Conservation (phyloP, 2,329 filamentous ascomycete genomes). For the Fusarium heterosporum region DNA sequence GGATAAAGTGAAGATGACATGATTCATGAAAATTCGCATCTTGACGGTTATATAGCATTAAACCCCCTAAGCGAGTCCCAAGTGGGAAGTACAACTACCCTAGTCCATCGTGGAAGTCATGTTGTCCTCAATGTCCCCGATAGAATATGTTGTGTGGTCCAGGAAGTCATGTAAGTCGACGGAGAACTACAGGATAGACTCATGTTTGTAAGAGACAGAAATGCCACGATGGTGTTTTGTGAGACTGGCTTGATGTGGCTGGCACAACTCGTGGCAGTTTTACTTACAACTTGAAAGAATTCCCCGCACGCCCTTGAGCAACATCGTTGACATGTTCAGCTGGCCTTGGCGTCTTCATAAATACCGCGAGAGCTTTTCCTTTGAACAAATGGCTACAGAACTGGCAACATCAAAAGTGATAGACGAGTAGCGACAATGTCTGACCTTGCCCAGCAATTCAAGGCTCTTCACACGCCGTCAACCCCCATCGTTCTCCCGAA, state of each 20-base stretch:
- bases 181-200: not conserved
- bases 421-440: conserved; percentile 26
- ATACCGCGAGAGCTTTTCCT: not conserved
- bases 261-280: not conserved
- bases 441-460: conserved; percentile 51
- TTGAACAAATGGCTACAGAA: not conserved
- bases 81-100: conserved; percentile 11
- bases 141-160: not conserved
- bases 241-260: not conserved
- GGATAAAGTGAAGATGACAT: not conserved
- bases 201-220: not conserved
- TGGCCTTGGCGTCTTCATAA: conserved; percentile 5
- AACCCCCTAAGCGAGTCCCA: conserved; percentile 24
- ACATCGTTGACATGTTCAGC: conserved; percentile 9
- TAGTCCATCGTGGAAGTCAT: not conserved
- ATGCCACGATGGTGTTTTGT: not conserved
- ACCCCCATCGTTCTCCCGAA: conserved; percentile 66
- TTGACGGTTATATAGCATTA: conserved; percentile 6
- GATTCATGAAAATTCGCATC: not conserved
- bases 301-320: conserved; percentile 39
- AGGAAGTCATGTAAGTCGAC: not conserved
- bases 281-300: not conserved
- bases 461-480: conserved; percentile 62
- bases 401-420: not conserved
- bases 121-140: not conserved